These are phyloP conservation scores for Ophiobolus disseminans DNA, from an alignment of 2,329 filamentous ascomycete genomes.

Conservation along the genomic window DNA sequence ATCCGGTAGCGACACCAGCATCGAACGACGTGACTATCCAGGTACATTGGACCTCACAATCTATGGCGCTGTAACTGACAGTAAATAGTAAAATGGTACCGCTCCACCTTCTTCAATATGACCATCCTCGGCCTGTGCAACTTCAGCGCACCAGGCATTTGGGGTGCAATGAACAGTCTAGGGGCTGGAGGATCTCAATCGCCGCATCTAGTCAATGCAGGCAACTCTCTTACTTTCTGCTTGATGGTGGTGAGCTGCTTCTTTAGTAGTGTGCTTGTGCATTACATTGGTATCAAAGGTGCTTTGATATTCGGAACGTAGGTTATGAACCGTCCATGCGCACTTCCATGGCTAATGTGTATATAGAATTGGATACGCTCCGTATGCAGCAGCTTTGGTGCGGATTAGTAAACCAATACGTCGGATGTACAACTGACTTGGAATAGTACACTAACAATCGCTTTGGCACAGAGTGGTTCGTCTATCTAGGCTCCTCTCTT, in stretches of 20 bases:
- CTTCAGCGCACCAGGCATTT: slow-evolving; percentile 73
- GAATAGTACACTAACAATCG: slow-evolving; percentile 71
- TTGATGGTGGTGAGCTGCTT: slow-evolving; percentile 76
- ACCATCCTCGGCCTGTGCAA: slow-evolving; percentile 75
- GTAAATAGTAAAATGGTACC: slow-evolving; percentile 68
- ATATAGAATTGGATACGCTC: slow-evolving; percentile 68
- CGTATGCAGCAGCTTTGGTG: slow-evolving; percentile 67
- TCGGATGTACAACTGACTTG: no score
- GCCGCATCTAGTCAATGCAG: slow-evolving; percentile 72
- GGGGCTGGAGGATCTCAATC: slow-evolving; percentile 71
- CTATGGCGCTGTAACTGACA: slow-evolving; percentile 1
- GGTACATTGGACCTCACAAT: slow-evolving; percentile 14
- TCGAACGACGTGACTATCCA: slow-evolving; percentile 34
- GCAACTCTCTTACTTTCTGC: slow-evolving; percentile 74
- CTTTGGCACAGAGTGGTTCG: slow-evolving; percentile 72
- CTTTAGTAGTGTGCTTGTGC: slow-evolving; percentile 69
- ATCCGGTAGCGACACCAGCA: slow-evolving; percentile 22
- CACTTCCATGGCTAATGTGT: not conserved
- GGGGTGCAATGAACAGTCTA: slow-evolving; percentile 74
- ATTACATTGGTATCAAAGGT: slow-evolving; percentile 73
- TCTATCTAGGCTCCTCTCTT: slow-evolving; percentile 70
- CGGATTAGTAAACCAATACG: no score
- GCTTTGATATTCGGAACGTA: slow-evolving; percentile 74
- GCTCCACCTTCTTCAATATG: slow-evolving; percentile 75
- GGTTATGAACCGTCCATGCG: slow-evolving; percentile 20